Percentiles rank a stretch among this genome's conserved stretches.
These are phyloP conservation scores for Pachysolen tannophilus DNA, from an alignment of 805 yeast species.

Conservation along the genomic window DNA sequence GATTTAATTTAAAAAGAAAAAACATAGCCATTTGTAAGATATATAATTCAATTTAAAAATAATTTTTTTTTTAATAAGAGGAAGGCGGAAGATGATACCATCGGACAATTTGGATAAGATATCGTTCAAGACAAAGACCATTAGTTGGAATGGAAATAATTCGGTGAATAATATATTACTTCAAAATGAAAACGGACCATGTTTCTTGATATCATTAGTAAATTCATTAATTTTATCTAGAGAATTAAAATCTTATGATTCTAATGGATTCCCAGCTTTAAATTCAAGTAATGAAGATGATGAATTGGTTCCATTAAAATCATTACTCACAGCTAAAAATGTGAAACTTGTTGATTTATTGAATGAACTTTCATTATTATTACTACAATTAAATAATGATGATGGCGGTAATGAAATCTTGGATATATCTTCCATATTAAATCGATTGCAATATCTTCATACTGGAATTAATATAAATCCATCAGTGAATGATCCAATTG, in stretches of 20 bases:
- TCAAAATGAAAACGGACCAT: conserved; percentile 83
- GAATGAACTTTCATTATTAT: conserved; percentile 39
- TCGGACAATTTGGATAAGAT: conserved; percentile 3
- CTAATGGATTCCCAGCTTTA: conserved; percentile 16
- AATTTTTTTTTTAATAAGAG: too few species aligned
- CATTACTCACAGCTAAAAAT: conserved; percentile 13
- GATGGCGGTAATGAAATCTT: conserved; percentile 14
- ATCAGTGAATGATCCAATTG: conserved; percentile 35
- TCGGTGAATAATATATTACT: conserved; percentile 54
- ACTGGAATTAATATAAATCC: conserved; percentile 73
- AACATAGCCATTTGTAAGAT: too few species aligned
- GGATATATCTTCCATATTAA: conserved; percentile 36
- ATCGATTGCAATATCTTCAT: conserved; percentile 53
- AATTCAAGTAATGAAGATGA: conserved; percentile 1
- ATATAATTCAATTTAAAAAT: too few species aligned
- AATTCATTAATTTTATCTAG: conserved; percentile 56
- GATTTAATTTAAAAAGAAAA: too few species aligned
- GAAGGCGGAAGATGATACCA: not conserved
- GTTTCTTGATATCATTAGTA: conserved; percentile 73
- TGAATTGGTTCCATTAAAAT: conserved; percentile 15
- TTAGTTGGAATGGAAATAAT: conserved; percentile 21
- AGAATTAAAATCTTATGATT: conserved; percentile 18
- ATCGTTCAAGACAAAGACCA: conserved; percentile 19
- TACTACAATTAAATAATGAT: conserved; percentile 26
- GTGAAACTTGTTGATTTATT: conserved; percentile 33